Base-by-base conservation (phyloP, 1,284 basidiomycete species). In the Tetrapyrgos nigripes region DNA sequence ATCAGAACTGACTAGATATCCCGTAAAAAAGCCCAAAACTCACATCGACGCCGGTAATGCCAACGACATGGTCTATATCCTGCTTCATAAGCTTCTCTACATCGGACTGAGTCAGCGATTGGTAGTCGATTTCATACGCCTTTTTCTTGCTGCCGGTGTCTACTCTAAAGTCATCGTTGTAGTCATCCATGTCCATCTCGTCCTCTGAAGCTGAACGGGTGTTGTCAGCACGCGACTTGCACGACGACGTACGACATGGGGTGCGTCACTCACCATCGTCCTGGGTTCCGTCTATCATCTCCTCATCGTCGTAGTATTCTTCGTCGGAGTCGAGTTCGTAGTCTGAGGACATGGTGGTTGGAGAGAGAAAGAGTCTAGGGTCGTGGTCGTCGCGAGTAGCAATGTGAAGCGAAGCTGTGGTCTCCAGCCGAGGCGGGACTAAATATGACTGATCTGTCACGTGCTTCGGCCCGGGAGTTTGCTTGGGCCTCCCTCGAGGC, bases 41-140 rank as follows among this genome's bases (percentile, higher is more conserved):
- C 66, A 93, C 92, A 54, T 94, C 91, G 50, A 96, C 88, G 33
- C 93, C 93, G 29, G 95, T 88, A 65, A 97, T 89, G 28, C 88
- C 86, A 65, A 87, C 85, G 63, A 97, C 90, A 73, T 96, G 87
- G n/a, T 91, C 88, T 47, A 94, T 79, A 68, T 96, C 92, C 59
- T 79, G 75, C 56, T 81, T 78, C 85, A 96, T 94, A 68, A 89
- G 85, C 63, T 83, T 84, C 76, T 91, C 86, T 58, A 98, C 86
- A 40, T 88, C 83, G 24, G 79, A 74, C 70, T 89, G 89, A 55
- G 83, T 85, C 64, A 97, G 86, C 52, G 91, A 86, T 48, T 89
- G 84, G 64, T 88, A 86, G 28, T 96, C 89, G 59, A 96, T 86
- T 66, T 94, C 87, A 64, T 92, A 91, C 2, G 87, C 75, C 75